A percentile compares a stretch with the other conserved stretches of the same genome.
Evolutionary conservation across 129 eudicot species (phyloP).

Genomic region (Centrapalus pauciflorus): DNA sequence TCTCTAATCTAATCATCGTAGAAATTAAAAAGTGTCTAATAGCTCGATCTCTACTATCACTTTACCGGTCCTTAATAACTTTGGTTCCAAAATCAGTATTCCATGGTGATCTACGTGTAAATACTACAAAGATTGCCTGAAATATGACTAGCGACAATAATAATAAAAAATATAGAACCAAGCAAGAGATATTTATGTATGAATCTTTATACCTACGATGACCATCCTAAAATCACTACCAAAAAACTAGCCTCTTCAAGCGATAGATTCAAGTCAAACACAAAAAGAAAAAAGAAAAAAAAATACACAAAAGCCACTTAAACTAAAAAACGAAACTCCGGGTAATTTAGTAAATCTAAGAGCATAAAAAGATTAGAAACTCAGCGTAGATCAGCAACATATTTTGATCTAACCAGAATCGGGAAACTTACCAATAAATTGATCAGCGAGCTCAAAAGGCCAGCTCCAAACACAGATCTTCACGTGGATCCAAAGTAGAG

Average conservation of each 20-base stretch:
- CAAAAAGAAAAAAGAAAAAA: neutral
- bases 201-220: neutral
- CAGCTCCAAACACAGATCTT: slow-evolving; percentile 9
- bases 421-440: slow-evolving; percentile 20
- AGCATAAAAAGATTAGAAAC: neutral
- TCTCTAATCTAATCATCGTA: neutral
- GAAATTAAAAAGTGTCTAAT: neutral
- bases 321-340: neutral
- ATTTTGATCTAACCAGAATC: neutral
- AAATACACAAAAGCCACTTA: neutral
- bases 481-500: slow-evolving; percentile 20
- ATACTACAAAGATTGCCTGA: neutral
- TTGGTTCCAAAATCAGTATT: neutral
- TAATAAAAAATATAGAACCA: neutral
- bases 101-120: neutral
- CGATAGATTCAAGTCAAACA: slow-evolving; percentile 29
- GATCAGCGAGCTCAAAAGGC: neutral
- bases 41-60: neutral
- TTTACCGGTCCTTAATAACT: neutral
- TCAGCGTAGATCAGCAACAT: neutral
- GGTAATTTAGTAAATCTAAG: neutral
- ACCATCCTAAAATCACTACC: neutral
- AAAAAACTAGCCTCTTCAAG: slow-evolving; percentile 14
- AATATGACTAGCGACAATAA: neutral
- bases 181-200: slow-evolving; percentile 5